A percentile compares a stretch with the other conserved stretches of the same genome.
phyloP scores from a whole-genome alignment of 2,329 filamentous ascomycete genomes.

The Tolypocladium tundrense region DNA sequence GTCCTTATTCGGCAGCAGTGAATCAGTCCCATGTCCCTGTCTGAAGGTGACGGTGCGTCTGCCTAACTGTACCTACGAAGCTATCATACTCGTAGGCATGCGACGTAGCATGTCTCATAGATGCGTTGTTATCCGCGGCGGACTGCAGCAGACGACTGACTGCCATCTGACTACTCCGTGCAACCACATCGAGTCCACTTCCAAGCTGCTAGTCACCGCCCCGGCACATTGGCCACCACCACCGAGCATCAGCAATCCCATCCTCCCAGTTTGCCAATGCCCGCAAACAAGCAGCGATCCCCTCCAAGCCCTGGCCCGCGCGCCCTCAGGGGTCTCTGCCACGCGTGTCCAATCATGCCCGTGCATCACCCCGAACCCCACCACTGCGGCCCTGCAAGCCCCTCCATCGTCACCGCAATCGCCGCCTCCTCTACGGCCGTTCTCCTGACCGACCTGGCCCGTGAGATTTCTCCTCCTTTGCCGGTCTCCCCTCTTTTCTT shows the following conservation, averaged over 20 bases:
- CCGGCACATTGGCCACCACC: neutral
- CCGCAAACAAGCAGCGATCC: neutral
- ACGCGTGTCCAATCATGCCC: neutral
- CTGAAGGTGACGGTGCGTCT: neutral
- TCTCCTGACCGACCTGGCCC: constrained; percentile 5
- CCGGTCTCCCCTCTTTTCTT: neutral
- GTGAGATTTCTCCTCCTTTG: neutral
- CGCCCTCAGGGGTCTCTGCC: neutral
- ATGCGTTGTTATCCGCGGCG: neutral
- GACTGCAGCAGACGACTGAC: neutral
- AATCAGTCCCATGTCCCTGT: neutral
- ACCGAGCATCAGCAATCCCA: neutral
- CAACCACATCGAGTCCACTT: neutral
- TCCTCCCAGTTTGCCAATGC: neutral
- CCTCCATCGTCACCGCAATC: constrained; percentile 24
- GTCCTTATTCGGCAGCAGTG: no score
- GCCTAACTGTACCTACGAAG: neutral
- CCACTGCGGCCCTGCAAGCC: constrained; percentile 7
- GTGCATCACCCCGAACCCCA: constrained; percentile 2
- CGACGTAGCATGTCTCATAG: neutral
- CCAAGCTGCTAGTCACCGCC: neutral
- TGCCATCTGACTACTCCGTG: no score
- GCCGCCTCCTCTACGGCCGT: neutral
- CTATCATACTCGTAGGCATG: no score
- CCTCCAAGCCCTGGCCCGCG: neutral